Evolutionary conservation across 1,139 yeast species (phyloP), one percentile per base, ranked within the genome.

Genomic region (Hyphopichia buzzinii): DNA sequence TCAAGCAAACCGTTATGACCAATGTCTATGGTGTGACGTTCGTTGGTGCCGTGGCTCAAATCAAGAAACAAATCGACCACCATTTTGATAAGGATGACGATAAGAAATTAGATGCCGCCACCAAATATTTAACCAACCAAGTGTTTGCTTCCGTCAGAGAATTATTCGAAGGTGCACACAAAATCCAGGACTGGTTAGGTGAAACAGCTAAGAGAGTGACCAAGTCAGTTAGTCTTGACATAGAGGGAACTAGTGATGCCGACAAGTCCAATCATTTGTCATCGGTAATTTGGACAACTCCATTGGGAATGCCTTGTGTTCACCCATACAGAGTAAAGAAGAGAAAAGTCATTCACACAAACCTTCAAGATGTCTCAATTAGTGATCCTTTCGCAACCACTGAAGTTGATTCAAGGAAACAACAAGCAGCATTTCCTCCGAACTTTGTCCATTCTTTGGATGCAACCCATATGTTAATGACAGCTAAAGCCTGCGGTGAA

Each of bases 1-100:
- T 92, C 33, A 92, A 92, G 58, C 97, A 92, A 60, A 88, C 98
- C 0, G 98, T 92, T 22, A 92, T 92, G 99, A 92, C 99, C 1
- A 90, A 89, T 52, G 99, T 92, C 30, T 92, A 94, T 56, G 99
- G 99, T 49, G 99, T 92, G 10, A 92, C 99, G 0, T 88, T 78
- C 57, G 77, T 88, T 43, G 99, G 99, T 14, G 98, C 97, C 0
- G 77, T 88, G 19, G 83, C 81, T 4, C 99, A 92, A 64, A 88
- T 92, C 50, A 75, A 74, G 40, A 84, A 81, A 48, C 87, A 84
- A 56, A 59, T 81, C 30, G 67, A 59, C 28, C 67, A 59, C 40
- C 59, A 63, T 40, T 76, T 69, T 48, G 68, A 58, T 40, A 65
- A 62, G 49, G 72, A 67, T 64, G 50, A 66, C 61, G 46, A 76